Percentiles rank a stretch among this genome's conserved stretches.
phyloP scores from a whole-genome alignment of 2,329 filamentous ascomycete species.

The Akanthomyces muscarius region DNA sequence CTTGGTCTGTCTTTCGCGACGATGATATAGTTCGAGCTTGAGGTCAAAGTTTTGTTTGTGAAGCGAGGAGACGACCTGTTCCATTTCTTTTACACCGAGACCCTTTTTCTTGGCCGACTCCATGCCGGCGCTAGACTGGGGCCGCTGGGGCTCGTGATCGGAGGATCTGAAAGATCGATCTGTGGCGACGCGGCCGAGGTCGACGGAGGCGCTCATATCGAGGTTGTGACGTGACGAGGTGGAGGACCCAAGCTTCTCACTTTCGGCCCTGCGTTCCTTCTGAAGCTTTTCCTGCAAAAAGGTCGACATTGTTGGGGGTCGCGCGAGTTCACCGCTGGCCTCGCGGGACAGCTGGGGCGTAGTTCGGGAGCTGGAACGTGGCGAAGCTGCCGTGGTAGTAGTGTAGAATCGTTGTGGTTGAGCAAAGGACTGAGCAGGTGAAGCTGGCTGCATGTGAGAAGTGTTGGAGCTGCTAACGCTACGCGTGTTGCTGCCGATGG shows the following conservation, averaged over 20 bases:
- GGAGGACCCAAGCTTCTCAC: slow-evolving; percentile 35
- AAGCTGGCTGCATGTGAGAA: slow-evolving; percentile 34
- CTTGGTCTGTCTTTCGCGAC: slow-evolving; percentile 58
- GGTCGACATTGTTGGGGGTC: slow-evolving; percentile 42
- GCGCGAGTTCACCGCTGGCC: slow-evolving; percentile 37
- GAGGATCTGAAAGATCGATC: slow-evolving; percentile 37
- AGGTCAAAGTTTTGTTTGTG: slow-evolving; percentile 76
- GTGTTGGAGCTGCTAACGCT: slow-evolving; percentile 39
- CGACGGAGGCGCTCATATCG: slow-evolving; percentile 37
- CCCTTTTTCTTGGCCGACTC: slow-evolving; percentile 46
- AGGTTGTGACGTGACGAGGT: slow-evolving; percentile 33
- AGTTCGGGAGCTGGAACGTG: slow-evolving; percentile 38
- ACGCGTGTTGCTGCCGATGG: slow-evolving; percentile 39
- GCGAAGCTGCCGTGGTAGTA: slow-evolving; percentile 32
- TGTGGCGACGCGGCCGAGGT: slow-evolving; percentile 34
- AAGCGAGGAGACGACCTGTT: slow-evolving; percentile 63
- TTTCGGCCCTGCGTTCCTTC: slow-evolving; percentile 47
- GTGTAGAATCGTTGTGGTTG: slow-evolving; percentile 41
- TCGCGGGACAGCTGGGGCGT: slow-evolving; percentile 41
- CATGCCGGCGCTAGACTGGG: slow-evolving; percentile 39
- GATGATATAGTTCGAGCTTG: slow-evolving; percentile 68
- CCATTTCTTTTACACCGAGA: slow-evolving; percentile 64
- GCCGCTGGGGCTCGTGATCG: slow-evolving; percentile 35
- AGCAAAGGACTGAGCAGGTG: slow-evolving; percentile 32
- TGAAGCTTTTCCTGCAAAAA: slow-evolving; percentile 55